A percentile compares a stretch with the other conserved stretches of the same genome.
Conservation (phyloP, 2,329 filamentous ascomycete genomes). For the Nigrospora sphaerica region DNA sequence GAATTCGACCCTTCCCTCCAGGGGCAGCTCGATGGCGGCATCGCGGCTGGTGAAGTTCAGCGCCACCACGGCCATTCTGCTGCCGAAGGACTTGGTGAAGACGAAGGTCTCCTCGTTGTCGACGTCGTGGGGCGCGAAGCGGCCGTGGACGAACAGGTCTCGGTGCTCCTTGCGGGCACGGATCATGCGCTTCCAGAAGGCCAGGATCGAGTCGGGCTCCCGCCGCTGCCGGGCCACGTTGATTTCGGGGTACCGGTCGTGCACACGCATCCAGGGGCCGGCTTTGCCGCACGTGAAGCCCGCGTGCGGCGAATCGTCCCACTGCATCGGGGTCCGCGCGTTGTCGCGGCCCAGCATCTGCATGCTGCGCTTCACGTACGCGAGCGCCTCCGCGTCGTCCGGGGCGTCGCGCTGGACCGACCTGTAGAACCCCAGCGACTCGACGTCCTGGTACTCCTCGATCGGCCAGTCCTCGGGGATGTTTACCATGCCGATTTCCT, state of each 20-base stretch:
- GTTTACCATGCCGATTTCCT: constrained; percentile 55
- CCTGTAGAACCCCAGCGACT: constrained; percentile 40
- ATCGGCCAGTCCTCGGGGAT: constrained; percentile 40
- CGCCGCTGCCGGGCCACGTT: constrained; percentile 52
- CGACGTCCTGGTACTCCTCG: constrained; percentile 40
- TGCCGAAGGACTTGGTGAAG: constrained; percentile 30
- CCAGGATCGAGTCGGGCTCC: constrained; percentile 44
- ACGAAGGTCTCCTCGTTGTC: constrained; percentile 37
- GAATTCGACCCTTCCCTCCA: background rate
- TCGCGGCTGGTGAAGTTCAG: constrained; percentile 27
- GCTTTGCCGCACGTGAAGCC: constrained; percentile 43
- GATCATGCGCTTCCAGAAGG: constrained; percentile 56
- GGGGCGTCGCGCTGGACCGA: constrained; percentile 15
- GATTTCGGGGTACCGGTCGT: constrained; percentile 53
- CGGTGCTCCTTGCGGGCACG: constrained; percentile 47
- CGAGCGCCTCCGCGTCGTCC: constrained; percentile 9
- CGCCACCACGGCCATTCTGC: constrained; percentile 22
- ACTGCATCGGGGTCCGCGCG: constrained; percentile 65
- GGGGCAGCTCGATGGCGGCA: background rate
- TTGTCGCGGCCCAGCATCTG: constrained; percentile 48
- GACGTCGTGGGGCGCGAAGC: constrained; percentile 31
- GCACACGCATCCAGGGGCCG: constrained; percentile 63
- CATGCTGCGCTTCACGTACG: background rate
- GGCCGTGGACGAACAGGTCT: background rate
- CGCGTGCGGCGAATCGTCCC: constrained; percentile 51